These are phyloP conservation scores for Rutstroemia sp. DNA, from an alignment of 2,329 filamentous ascomycete species.

Conservation along the genomic window DNA sequence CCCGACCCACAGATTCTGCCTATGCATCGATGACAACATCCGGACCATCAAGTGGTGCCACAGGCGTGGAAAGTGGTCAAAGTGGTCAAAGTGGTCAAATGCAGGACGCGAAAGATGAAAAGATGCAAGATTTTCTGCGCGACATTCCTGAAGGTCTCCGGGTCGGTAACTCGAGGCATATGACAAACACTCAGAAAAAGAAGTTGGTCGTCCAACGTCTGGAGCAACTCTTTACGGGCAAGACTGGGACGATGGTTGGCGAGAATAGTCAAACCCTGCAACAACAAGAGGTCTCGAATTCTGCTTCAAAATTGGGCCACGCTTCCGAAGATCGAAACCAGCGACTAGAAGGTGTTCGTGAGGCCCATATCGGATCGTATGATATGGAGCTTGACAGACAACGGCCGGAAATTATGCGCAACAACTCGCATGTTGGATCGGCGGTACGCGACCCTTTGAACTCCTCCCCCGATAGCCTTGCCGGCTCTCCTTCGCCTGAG, in stretches of 20 bases:
- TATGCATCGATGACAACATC: constrained; percentile 57
- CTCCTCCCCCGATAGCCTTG: constrained; percentile 9
- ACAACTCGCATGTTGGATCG: constrained; percentile 20
- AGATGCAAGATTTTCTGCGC: constrained; percentile 61
- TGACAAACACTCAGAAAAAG: constrained; percentile 70
- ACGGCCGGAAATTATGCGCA: neutral
- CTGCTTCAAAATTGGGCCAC: constrained; percentile 37
- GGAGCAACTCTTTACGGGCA: constrained; percentile 77
- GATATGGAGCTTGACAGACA: constrained; percentile 16
- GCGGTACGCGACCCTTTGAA: constrained; percentile 2
- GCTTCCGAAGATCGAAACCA: constrained; percentile 16
- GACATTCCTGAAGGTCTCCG: constrained; percentile 66
- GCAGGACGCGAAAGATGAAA: constrained; percentile 38
- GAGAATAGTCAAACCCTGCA: constrained; percentile 23
- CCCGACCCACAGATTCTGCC: constrained; percentile 43
- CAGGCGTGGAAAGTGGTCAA: constrained; percentile 4
- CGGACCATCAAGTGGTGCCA: constrained; percentile 15
- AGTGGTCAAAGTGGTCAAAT: neutral
- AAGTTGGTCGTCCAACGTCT: constrained; percentile 68
- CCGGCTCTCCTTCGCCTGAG: constrained; percentile 40
- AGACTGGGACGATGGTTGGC: constrained; percentile 35
- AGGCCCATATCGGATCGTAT: constrained; percentile 33
- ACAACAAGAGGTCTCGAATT: constrained; percentile 45
- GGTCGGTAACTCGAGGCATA: constrained; percentile 46
- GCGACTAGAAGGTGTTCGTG: constrained; percentile 31